Base-by-base conservation (phyloP, 2,329 filamentous ascomycete genomes). In the Pseudogymnoascus sp. region DNA sequence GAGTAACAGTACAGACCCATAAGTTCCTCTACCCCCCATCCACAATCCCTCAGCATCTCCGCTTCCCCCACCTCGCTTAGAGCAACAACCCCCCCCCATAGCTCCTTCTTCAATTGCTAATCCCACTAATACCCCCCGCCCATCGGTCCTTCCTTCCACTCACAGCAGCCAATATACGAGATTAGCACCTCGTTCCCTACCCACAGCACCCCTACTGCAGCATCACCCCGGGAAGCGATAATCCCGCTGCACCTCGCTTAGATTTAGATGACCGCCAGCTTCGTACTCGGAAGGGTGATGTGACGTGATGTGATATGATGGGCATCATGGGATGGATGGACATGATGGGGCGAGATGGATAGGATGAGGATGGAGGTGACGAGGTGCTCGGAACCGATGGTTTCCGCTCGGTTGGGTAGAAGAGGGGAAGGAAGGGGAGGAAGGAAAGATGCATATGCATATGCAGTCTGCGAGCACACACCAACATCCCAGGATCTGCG, bases 221-320 rank as follows among this genome's bases (percentile, higher is more conserved):
- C 8, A 56, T 12, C 25, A 18, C 3, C n/a, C 46, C 46, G 46
- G 46, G 46, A 31, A 56, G 25, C 46, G 46, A 56, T n/a, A 34
- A 34, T 56, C 46, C 46, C 25, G 46, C 25, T 56, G 46, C 46
- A 56, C 25, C 46, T 56, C 46, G 46, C 46, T n/a, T 56, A 56
- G 46, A 18, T 5, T n/a, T 56, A 56, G 46, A 18, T 5, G 46
- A 11, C 25, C 7, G 5, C 25, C 46, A 4, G 14, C 44, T 50
- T 56, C 46, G 46, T 56, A 56, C 25, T 56, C 46, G 25, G 46
- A n/a, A 56, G 3, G 23, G 25, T 12, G 23, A 50, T 28, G 44
- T 28, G 14, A 50, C 31, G 14, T 28, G 23, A 50, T 53, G 23
- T 28, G 23, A 46, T 44, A 18, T 4, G 10, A 44, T 23, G 21